These are phyloP conservation scores for Fusarium praegraminearum DNA, from an alignment of 2,329 filamentous ascomycete species.

Conservation along the genomic window DNA sequence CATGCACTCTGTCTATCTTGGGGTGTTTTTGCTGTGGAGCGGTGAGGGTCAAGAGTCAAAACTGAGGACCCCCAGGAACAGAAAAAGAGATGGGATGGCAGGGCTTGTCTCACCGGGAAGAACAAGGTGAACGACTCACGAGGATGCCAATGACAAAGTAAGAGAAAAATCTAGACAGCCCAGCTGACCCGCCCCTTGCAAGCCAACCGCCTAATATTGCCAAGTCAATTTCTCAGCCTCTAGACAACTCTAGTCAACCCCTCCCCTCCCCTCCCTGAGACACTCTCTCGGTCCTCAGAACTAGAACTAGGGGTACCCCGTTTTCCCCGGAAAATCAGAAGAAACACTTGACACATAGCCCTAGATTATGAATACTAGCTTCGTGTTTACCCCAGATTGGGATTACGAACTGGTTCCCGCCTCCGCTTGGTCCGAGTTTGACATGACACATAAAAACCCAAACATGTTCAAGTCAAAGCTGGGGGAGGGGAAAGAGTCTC, in stretches of 20 bases:
- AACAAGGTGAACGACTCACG: constrained; percentile 2
- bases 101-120: not conserved
- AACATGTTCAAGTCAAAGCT: constrained; percentile 1
- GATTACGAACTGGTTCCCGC: constrained; percentile 9
- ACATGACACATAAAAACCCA: constrained; percentile 30
- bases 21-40: not conserved
- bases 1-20: not conserved
- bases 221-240: constrained; percentile 2
- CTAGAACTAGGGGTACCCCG: constrained; percentile 10
- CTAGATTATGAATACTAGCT: constrained; percentile 3
- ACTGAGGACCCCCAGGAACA: not conserved
- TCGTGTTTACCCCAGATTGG: constrained; percentile 30
- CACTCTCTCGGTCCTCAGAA: not conserved
- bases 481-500: constrained; percentile 3
- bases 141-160: not conserved
- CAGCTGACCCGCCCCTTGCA: constrained; percentile 22
- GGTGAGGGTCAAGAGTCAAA: not conserved
- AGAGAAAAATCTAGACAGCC: constrained; percentile 15
- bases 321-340: constrained; percentile 27
- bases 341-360: constrained; percentile 1
- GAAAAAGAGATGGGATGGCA: not conserved
- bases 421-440: constrained; percentile 7
- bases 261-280: not conserved
- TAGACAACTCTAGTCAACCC: not conserved
- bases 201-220: constrained; percentile 19